phyloP scores from a whole-genome alignment of 495 filamentous ascomycete species.

The Sporormia fimetaria region DNA sequence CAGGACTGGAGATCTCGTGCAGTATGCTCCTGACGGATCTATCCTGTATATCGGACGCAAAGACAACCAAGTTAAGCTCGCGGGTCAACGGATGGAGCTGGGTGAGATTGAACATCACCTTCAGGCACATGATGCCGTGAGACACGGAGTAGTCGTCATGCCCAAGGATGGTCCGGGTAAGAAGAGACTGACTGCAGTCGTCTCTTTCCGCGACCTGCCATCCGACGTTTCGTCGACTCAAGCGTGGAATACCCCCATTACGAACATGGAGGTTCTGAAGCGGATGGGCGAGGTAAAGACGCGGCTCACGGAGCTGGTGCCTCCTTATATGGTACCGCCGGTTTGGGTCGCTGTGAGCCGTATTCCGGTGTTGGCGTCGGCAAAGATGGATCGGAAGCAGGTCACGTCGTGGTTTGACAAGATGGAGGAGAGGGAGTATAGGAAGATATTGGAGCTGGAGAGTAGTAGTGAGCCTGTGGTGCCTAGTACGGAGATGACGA shows the following conservation, averaged over 20 bases:
- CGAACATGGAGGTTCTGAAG: neutral
- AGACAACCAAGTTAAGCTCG: conserved; percentile 25
- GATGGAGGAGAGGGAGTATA: conserved; percentile 11
- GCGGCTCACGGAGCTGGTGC: conserved; percentile 16
- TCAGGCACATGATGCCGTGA: conserved; percentile 26
- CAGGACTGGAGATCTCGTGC: conserved; percentile 40
- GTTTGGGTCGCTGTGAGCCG: conserved; percentile 9
- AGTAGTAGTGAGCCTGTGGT: conserved; percentile 7
- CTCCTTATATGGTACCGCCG: conserved; percentile 27
- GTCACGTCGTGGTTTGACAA: conserved; percentile 16
- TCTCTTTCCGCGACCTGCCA: conserved; percentile 1
- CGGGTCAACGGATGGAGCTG: conserved; percentile 24
- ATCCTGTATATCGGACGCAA: conserved; percentile 20
- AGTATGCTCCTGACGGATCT: conserved; percentile 28
- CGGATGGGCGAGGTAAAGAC: conserved; percentile 4
- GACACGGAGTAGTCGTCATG: conserved; percentile 36
- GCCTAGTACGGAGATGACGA: conserved; percentile 7
- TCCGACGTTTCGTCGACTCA: neutral
- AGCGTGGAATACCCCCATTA: conserved; percentile 9
- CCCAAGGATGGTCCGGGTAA: conserved; percentile 13
- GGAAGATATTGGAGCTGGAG: conserved; percentile 11
- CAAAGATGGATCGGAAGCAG: conserved; percentile 24
- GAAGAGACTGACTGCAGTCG: conserved; percentile 12
- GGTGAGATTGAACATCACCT: conserved; percentile 23
- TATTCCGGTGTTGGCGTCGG: conserved; percentile 19